Evolutionary conservation across 2,329 filamentous ascomycete genomes (phyloP), one percentile per base, ranked within the genome.

Genomic region (Colletotrichum simmondsii): DNA sequence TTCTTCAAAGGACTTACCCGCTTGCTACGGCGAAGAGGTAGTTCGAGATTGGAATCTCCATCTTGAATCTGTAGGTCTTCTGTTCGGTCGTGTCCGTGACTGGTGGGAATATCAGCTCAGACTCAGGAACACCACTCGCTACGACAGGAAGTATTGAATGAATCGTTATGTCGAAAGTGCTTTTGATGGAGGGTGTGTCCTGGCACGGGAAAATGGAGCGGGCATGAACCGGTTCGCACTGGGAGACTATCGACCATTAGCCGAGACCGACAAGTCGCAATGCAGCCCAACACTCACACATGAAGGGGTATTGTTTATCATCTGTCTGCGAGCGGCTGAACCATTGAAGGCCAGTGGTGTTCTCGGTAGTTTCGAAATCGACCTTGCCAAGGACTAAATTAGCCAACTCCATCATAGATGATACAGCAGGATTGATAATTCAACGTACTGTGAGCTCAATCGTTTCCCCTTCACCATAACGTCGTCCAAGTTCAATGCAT

Each of bases 131-230:
- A 68, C 96, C 96, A 79, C 95, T 97, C 42, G 96, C 95, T 70
- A 98, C 90, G 16, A 98, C 95, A 0, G 95, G 95, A 14, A 98
- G 88, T 6, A 93, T 91, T 30, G 95, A 98, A 28, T 91, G 92
- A 79, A 98, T 93, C 79, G 92, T 93, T 86, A 98, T 98, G 75
- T 92, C 92, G 83, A 95, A 95, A 1, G 95, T 97, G 16, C 94
- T 95, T 86, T 98, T 98, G 78, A 98, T 93, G 81, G 98, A 95
- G 5, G 96, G 97, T 1, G 96, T 98, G 80, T 98, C 96, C 85
- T 98, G 96, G 84, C 96, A 98, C 5, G 97, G 96, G 82, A 98
- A 97, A 75, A 98, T 90, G 62, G 95, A 97, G 72, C 96, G 92
- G 56, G 94, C 95, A 79, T 98, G 95, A 78, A 98, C 98, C 64